Percentiles rank a stretch among this genome's conserved stretches.
These are phyloP conservation scores for Salvia sclarea DNA, from an alignment of 305 asterid genomes.

Conservation along the genomic window DNA sequence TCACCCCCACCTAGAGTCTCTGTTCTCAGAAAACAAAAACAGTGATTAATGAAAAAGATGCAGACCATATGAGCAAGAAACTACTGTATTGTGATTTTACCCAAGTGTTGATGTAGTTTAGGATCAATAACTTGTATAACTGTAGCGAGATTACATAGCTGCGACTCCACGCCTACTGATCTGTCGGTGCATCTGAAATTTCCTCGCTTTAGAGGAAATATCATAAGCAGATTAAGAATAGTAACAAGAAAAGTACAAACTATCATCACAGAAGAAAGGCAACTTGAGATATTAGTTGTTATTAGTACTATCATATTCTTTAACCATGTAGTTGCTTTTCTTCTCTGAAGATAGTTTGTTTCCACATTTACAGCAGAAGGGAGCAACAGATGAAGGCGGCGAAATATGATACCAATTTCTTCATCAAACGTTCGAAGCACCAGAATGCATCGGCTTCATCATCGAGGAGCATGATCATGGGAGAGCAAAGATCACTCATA, in stretches of 20 bases:
- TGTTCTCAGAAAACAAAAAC: slow-evolving; percentile 39
- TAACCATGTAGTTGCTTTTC: too few species aligned
- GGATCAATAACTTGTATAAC: slow-evolving; percentile 83
- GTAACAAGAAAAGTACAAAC: too few species aligned
- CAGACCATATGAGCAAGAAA: neutral
- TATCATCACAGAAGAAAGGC: too few species aligned
- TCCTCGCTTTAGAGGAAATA: slow-evolving; percentile 66
- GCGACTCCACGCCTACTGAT: slow-evolving; percentile 85
- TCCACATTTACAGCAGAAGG: too few species aligned
- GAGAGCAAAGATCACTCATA: slow-evolving; percentile 98
- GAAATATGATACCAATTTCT: slow-evolving; percentile 61
- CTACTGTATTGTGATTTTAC: slow-evolving; percentile 29
- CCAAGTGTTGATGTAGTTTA: slow-evolving; percentile 88
- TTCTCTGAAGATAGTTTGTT: too few species aligned
- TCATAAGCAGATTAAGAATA: slow-evolving; percentile 30
- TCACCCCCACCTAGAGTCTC: slow-evolving; percentile 88
- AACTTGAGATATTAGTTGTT: too few species aligned
- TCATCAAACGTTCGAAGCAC: slow-evolving; percentile 94
- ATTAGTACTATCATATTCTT: too few species aligned
- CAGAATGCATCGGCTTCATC: slow-evolving; percentile 96
- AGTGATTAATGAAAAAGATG: neutral
- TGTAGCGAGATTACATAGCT: slow-evolving; percentile 76
- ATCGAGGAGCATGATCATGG: slow-evolving; percentile 86
- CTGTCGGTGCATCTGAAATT: slow-evolving; percentile 89
- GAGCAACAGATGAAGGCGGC: neutral